phyloP scores from a whole-genome alignment of 2,329 filamentous ascomycete species.

The Tolypocladium cylindrosporum region DNA sequence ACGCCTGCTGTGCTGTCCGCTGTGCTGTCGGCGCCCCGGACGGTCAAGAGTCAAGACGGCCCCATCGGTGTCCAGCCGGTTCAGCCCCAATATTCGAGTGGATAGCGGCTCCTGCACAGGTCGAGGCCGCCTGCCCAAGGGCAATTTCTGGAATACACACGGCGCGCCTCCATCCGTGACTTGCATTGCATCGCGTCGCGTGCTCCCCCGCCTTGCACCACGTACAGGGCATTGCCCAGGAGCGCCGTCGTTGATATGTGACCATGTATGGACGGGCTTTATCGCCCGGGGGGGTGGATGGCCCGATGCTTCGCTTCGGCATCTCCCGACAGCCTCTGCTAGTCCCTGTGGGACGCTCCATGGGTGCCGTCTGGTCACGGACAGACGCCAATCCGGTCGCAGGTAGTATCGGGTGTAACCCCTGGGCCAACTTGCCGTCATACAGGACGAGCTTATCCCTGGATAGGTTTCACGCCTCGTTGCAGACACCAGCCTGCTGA shows the following conservation, averaged over 20 bases:
- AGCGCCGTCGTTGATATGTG: neutral
- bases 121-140: neutral
- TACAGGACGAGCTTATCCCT: conserved; percentile 4
- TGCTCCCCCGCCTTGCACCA: neutral
- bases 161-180: neutral
- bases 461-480: conserved; percentile 9
- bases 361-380: conserved; percentile 3
- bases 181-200: neutral
- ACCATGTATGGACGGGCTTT: neutral
- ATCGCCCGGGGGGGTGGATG: neutral
- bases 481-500: conserved; percentile 4
- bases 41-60: too few species aligned
- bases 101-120: neutral
- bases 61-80: neutral
- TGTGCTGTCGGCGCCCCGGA: neutral
- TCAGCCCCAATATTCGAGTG: neutral
- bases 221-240: neutral
- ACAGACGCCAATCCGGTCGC: conserved; percentile 9
- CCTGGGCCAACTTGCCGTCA: conserved; percentile 5
- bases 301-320: conserved; percentile 3
- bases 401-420: conserved; percentile 7
- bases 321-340: conserved; percentile 4
- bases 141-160: neutral
- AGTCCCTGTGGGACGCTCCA: neutral
- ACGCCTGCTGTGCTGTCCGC: neutral